Evolutionary conservation across 2,329 filamentous ascomycete genomes (phyloP).

Genomic region (Coniella vitis): DNA sequence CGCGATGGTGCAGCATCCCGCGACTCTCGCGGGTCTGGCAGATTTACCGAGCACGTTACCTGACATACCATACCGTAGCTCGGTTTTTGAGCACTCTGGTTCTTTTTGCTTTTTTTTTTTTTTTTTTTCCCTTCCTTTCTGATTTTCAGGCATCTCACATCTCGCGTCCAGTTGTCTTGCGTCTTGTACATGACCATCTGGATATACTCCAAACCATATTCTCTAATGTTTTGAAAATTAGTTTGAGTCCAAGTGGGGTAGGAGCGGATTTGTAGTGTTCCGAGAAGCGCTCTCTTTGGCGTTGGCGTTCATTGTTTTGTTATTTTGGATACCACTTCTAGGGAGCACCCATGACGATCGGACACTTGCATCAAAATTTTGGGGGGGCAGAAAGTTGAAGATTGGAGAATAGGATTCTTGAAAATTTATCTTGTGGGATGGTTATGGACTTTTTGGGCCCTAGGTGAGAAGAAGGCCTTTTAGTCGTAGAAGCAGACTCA

Average conservation of each 20-base stretch:
- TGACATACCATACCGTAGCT: not conserved
- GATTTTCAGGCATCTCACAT: constrained; percentile 1
- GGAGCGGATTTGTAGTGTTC: too few species aligned
- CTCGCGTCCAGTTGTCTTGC: not conserved
- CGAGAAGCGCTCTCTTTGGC: constrained; percentile 11
- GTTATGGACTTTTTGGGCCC: too few species aligned
- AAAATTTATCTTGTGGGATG: too few species aligned
- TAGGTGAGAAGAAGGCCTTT: too few species aligned
- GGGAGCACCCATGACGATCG: constrained; percentile 11
- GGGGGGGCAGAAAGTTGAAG: too few species aligned
- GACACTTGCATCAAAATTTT: constrained; percentile 6
- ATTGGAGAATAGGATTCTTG: too few species aligned
- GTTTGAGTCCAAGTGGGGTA: too few species aligned
- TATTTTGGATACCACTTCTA: constrained; percentile 17
- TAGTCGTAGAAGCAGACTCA: too few species aligned
- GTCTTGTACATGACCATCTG: constrained; percentile 13
- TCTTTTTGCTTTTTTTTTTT: not conserved
- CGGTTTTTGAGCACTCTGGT: too few species aligned
- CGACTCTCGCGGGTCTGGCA: constrained; percentile 10
- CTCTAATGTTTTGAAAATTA: constrained; percentile 16
- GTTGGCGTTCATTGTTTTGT: constrained; percentile 14
- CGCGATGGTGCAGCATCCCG: constrained; percentile 12
- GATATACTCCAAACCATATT: constrained; percentile 13
- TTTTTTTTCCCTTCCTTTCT: not conserved
- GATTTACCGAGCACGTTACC: constrained; percentile 13